Conservation (phyloP, 805 yeast genomes). For the Ogataea paraovalis region DNA sequence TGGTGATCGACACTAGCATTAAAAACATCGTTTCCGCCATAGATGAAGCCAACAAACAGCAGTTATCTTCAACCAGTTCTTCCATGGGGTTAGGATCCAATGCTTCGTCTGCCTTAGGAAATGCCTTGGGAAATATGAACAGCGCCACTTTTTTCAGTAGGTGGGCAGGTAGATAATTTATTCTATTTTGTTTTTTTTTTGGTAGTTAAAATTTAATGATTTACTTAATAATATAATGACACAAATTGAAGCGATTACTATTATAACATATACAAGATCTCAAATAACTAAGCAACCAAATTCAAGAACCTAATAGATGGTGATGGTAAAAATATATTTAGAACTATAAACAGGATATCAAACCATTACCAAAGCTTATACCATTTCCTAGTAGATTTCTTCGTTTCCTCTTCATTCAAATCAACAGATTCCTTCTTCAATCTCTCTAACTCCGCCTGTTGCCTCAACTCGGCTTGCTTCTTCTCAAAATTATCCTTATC, state of each 20-base stretch:
- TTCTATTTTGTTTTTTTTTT: no score
- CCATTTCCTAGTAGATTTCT: conserved; percentile 30
- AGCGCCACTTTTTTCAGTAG: conserved; percentile 10
- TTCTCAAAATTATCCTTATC: conserved; percentile 43
- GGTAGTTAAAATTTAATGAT: no score
- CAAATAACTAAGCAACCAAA: no score
- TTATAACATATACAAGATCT: no score
- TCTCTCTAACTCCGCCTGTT: conserved; percentile 36
- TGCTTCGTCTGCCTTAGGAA: conserved; percentile 4
- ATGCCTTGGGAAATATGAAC: conserved; percentile 11
- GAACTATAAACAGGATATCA: neutral
- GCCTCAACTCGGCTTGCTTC: conserved; percentile 39
- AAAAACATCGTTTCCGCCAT: conserved; percentile 76
- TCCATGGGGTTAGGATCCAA: conserved; percentile 1
- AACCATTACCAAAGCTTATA: conserved; percentile 20
- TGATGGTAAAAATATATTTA: no score
- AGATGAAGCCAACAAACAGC: conserved; percentile 63
- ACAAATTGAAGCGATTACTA: no score
- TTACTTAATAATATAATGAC: no score
- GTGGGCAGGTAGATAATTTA: conserved; percentile 11
- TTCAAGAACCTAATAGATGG: no score
- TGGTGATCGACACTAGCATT: conserved; percentile 94
- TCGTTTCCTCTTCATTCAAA: conserved; percentile 23
- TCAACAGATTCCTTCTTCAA: conserved; percentile 37
- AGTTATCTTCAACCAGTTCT: conserved; percentile 26